Percentiles rank a stretch among this genome's conserved stretches.
Conservation (phyloP, 2,329 filamentous ascomycete species). For the Graphiopsis chlorocephala region DNA sequence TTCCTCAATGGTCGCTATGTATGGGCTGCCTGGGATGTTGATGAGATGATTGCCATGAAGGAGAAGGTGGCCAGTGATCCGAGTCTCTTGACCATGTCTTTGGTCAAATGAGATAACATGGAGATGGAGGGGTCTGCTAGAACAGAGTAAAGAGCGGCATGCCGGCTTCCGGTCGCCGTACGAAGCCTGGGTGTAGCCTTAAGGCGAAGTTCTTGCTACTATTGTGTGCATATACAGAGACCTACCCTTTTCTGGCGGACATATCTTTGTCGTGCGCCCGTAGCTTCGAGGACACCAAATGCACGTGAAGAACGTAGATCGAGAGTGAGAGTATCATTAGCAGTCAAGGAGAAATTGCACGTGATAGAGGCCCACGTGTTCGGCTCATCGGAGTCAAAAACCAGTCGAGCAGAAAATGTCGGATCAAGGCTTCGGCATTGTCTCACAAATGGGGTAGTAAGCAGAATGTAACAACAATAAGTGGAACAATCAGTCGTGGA, state of each 20-base stretch:
- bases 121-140: not conserved
- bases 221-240: not conserved
- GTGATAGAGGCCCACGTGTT: not conserved
- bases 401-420: no score
- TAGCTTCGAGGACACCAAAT: not conserved
- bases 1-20: slow-evolving; percentile 41
- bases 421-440: no score
- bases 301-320: not conserved
- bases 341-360: not conserved
- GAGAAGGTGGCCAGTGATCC: slow-evolving; percentile 20
- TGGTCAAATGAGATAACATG: slow-evolving; percentile 13
- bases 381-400: no score
- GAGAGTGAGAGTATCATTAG: not conserved
- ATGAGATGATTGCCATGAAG: slow-evolving; percentile 34
- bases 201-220: not conserved
- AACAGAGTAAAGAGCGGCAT: not conserved
- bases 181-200: not conserved
- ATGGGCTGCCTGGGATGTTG: slow-evolving; percentile 43
- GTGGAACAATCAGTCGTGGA: not conserved
- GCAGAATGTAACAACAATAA: not conserved
- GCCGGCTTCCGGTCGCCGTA: not conserved
- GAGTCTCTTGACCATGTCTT: slow-evolving; percentile 22
- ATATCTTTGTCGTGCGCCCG: not conserved
- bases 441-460: not conserved
- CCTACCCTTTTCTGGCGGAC: not conserved